Base-by-base conservation (phyloP, 306 rosid genomes). In the Cicer pinnatifidum region DNA sequence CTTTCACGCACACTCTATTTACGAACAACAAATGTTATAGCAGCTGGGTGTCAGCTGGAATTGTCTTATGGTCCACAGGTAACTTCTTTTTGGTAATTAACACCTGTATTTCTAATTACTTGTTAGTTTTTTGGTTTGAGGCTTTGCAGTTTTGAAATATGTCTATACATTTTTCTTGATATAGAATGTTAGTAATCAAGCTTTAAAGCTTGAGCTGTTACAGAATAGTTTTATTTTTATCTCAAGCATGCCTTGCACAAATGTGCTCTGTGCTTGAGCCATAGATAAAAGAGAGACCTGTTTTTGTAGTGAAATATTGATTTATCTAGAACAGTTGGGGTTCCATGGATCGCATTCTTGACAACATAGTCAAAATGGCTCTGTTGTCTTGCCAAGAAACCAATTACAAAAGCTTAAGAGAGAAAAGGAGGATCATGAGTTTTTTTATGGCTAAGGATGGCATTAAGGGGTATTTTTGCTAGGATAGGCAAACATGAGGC, bases 51-150 rank as follows among this genome's bases (percentile, higher is more conserved):
- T 82, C 83, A 88, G 75, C 84, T 90, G 72, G 98, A 90, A 75
- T 68, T 92, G 78, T 92, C 98, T 48, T 92, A 92, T 76, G 96
- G 98, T 82, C 98, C 96, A 59, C 96, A 92, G 96, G 98, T 90
- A 85, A 43, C 72, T 73, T 75, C 62, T 33, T 80, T 60, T 48
- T 63, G 19, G 71, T n/a, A 52, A 71, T 61, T 75, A 69, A 75
- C 65, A 77, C 43, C 54, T 60, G 68, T 40, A 41, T 67, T 67
- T 48, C 57, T 65, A 47, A 69, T 68, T 60, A 50, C 70, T 41
- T 44, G n/a, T 68, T 51, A n/a, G 50, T 57, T 43, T 50, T 60
- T 80, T 53, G 17, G 70, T 41, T 76, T 6, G 23, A 72, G 62
- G 40, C 15, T 71, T 72, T 53, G 73, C 35, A 38, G 37, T 46